These are phyloP conservation scores for Microsporum audouinii DNA, from an alignment of 2,329 filamentous ascomycete species.

Conservation along the genomic window DNA sequence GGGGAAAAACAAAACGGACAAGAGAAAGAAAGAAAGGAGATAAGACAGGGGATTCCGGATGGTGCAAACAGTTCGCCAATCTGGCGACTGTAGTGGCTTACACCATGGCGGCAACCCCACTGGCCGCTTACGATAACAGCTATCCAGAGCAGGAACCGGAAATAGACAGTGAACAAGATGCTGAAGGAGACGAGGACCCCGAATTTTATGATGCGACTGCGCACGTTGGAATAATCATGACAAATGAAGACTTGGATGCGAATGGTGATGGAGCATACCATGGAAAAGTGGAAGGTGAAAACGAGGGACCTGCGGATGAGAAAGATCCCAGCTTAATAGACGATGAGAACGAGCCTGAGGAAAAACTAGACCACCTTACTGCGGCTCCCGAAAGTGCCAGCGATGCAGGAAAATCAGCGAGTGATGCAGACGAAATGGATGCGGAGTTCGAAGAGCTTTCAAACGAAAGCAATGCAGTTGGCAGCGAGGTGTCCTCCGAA, in stretches of 20 bases:
- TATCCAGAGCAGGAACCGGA: slow-evolving; percentile 24
- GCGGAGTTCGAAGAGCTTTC: slow-evolving; percentile 30
- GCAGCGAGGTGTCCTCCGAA: slow-evolving; percentile 41
- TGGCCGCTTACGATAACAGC: slow-evolving; percentile 28
- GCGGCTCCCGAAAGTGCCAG: slow-evolving; percentile 36
- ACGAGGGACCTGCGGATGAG: neutral
- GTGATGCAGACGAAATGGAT: slow-evolving; percentile 33
- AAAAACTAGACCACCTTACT: slow-evolving; percentile 16
- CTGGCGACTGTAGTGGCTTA: slow-evolving; percentile 30
- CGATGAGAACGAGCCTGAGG: slow-evolving; percentile 19
- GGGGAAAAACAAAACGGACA: neutral
- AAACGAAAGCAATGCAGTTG: slow-evolving; percentile 26
- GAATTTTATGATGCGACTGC: slow-evolving; percentile 2
- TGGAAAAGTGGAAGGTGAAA: slow-evolving; percentile 21
- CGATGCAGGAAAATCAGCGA: slow-evolving; percentile 19
- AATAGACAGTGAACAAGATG: slow-evolving; percentile 34
- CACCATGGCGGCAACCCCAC: slow-evolving; percentile 33
- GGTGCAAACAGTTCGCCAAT: slow-evolving; percentile 18
- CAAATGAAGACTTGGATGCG: slow-evolving; percentile 12
- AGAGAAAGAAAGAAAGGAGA: neutral
- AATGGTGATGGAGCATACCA: slow-evolving; percentile 13
- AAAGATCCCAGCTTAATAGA: slow-evolving; percentile 17
- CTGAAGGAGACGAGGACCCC: slow-evolving; percentile 24
- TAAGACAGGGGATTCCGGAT: slow-evolving; percentile 9
- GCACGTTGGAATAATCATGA: slow-evolving; percentile 20